phyloP scores from a whole-genome alignment of 2,329 filamentous ascomycete species.

The Colletotrichum nymphaeae region DNA sequence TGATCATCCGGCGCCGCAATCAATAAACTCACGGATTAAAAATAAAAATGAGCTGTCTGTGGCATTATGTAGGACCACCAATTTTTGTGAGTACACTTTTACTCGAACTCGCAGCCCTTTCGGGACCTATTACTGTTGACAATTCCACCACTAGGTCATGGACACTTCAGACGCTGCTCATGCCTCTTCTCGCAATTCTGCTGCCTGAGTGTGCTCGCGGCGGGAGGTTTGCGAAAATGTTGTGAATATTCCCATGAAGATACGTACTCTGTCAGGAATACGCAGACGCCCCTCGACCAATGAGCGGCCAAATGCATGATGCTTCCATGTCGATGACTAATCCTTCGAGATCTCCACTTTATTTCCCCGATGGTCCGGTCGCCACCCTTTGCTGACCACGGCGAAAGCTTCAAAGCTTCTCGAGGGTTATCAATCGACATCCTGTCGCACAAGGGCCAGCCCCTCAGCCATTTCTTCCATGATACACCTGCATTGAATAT shows the following conservation, averaged over 20 bases:
- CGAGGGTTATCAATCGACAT: too few species aligned
- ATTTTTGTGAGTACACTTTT: too few species aligned
- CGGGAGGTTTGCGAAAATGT: not conserved
- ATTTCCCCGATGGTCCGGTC: not conserved
- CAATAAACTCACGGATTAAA: too few species aligned
- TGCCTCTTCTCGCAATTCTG: not conserved
- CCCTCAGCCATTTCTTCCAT: too few species aligned
- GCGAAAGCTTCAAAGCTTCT: not conserved
- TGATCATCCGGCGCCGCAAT: too few species aligned
- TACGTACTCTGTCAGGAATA: not conserved
- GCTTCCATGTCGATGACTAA: slow-evolving; percentile 23
- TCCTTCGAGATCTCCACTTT: not conserved
- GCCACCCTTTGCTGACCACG: slow-evolving; percentile 2
- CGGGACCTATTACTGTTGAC: not conserved
- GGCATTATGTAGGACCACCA: not conserved
- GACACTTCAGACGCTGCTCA: not conserved
- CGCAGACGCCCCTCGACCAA: not conserved
- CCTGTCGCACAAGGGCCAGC: not conserved
- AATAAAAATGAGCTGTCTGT: not conserved
- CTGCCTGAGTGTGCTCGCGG: not conserved
- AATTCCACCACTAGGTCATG: not conserved
- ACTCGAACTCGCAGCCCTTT: not conserved
- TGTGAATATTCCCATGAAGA: not conserved
- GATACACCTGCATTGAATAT: too few species aligned
- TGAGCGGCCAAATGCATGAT: slow-evolving; percentile 15